Percentiles rank a stretch among this genome's conserved stretches.
These are phyloP conservation scores for Furcasterigmium furcatum DNA, from an alignment of 2,329 filamentous ascomycete species.

Conservation along the genomic window DNA sequence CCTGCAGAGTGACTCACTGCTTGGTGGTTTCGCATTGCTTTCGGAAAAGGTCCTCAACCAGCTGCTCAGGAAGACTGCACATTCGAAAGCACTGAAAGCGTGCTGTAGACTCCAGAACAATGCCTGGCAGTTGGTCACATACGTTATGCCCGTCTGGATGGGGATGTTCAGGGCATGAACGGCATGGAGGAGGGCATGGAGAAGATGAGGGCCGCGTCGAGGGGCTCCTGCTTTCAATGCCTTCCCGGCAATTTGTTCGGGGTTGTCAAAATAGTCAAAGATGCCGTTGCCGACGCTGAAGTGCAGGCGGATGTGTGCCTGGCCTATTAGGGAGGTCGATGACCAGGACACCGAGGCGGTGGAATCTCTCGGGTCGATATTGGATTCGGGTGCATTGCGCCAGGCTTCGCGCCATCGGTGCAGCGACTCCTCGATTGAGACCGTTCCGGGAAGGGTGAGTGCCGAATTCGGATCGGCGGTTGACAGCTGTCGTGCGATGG, in stretches of 20 bases:
- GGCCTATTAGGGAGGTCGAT: conserved; percentile 1
- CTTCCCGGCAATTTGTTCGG: not conserved
- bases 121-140: conserved; percentile 1
- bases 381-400: conserved; percentile 2
- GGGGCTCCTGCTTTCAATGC: conserved; percentile 2
- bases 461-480: not conserved
- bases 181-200: conserved; percentile 1
- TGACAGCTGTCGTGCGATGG: conserved; percentile 1
- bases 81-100: conserved; percentile 1
- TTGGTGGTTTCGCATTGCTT: not conserved
- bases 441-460: not conserved
- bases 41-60: not conserved
- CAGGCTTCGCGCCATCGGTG: conserved; percentile 3
- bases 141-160: conserved; percentile 3
- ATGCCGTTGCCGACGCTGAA: not conserved
- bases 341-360: conserved; percentile 4
- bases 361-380: conserved; percentile 1
- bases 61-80: not conserved
- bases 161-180: conserved; percentile 6
- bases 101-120: conserved; percentile 7
- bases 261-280: not conserved
- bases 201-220: not conserved
- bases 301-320: conserved; percentile 1
- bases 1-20: not conserved
- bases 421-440: conserved; percentile 2